A percentile compares a stretch with the other conserved stretches of the same genome.
Evolutionary conservation across 1,284 basidiomycete species (phyloP).

Genomic region (Irpex sp.): DNA sequence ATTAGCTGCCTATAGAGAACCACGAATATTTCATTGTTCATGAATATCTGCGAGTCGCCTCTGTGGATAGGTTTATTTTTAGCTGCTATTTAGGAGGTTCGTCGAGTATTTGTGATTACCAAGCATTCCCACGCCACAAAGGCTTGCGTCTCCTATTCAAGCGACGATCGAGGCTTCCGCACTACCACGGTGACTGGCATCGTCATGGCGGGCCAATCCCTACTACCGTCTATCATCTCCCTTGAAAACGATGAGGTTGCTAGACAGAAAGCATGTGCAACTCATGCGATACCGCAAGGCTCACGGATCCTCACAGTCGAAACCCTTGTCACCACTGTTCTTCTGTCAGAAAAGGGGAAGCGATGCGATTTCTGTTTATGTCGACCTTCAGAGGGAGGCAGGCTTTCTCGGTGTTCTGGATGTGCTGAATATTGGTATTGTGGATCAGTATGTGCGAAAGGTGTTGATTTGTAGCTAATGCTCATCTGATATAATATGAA

Average conservation of each 20-base stretch:
- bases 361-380: slow-evolving; percentile 64
- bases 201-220: background rate
- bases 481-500: background rate
- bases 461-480: background rate
- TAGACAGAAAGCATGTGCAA: slow-evolving; percentile 47
- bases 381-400: slow-evolving; percentile 25
- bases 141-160: too few species aligned
- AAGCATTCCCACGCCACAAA: slow-evolving; percentile 8
- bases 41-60: too few species aligned
- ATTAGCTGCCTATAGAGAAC: too few species aligned
- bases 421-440: slow-evolving; percentile 75
- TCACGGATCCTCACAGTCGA: slow-evolving; percentile 40
- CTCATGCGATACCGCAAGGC: slow-evolving; percentile 35
- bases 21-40: too few species aligned
- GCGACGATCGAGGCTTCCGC: too few species aligned
- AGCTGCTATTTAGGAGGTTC: too few species aligned
- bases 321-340: slow-evolving; percentile 45
- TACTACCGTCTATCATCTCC: background rate
- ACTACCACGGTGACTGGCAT: background rate
- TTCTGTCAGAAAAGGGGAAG: slow-evolving; percentile 51
- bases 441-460: slow-evolving; percentile 48
- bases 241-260: slow-evolving; percentile 45
- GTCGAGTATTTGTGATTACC: too few species aligned
- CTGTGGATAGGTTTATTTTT: too few species aligned
- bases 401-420: slow-evolving; percentile 47